These are phyloP conservation scores for Kandelia obovata DNA, from an alignment of 345 rosid genomes.

Conservation along the genomic window DNA sequence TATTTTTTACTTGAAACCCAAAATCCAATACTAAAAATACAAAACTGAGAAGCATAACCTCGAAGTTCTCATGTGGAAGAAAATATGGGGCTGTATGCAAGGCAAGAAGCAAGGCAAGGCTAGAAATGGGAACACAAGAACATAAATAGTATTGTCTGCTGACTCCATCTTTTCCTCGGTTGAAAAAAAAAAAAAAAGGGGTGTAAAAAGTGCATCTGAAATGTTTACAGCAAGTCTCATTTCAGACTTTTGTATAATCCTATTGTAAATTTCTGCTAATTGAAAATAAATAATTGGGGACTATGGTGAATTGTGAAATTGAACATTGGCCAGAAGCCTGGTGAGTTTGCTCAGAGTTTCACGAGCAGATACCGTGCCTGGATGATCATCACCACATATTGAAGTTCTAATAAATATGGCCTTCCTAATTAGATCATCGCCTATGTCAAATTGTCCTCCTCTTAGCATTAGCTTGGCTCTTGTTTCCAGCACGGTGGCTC, in stretches of 20 bases:
- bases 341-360: constrained; percentile 80
- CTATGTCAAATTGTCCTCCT: constrained; percentile 78
- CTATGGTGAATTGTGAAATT: constrained; percentile 65
- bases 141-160: constrained; percentile 7
- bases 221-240: constrained; percentile 37
- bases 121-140: neutral
- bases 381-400: constrained; percentile 85
- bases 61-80: too few species aligned
- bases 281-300: neutral
- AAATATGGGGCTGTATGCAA: too few species aligned
- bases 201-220: constrained; percentile 26
- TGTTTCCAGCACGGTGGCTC: constrained; percentile 89
- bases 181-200: neutral
- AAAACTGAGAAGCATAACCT: too few species aligned
- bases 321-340: constrained; percentile 70
- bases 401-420: constrained; percentile 84
- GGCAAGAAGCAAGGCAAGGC: too few species aligned
- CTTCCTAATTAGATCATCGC: constrained; percentile 86
- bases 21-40: too few species aligned
- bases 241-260: constrained; percentile 40
- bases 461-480: constrained; percentile 85
- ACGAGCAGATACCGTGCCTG: constrained; percentile 46
- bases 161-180: too few species aligned
- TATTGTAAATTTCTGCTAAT: constrained; percentile 35
- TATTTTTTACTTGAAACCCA: too few species aligned